These are phyloP conservation scores for Hypoxylon intermedium DNA, from an alignment of 495 filamentous ascomycete species.

Conservation along the genomic window DNA sequence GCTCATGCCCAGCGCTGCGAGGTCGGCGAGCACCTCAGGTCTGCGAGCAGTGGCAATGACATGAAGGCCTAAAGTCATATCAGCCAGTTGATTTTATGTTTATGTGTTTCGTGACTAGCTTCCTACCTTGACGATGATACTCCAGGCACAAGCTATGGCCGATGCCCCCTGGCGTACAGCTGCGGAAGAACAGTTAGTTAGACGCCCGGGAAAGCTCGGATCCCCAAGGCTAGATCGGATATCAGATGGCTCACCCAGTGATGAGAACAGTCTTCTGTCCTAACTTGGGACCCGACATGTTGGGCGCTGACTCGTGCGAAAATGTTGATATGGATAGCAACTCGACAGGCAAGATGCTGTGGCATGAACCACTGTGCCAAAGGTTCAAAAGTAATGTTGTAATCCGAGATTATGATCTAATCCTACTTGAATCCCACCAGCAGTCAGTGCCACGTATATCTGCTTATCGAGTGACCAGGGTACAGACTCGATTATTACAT, in stretches of 20 bases:
- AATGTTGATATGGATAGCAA: background rate
- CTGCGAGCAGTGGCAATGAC: constrained; percentile 63
- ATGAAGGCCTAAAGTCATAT: constrained; percentile 49
- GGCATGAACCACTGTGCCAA: too few relatives aligned
- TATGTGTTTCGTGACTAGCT: background rate
- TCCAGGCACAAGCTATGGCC: constrained; percentile 58
- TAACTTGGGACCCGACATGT: constrained; percentile 34
- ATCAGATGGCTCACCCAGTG: constrained; percentile 50
- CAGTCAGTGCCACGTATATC: too few relatives aligned
- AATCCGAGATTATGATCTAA: too few relatives aligned
- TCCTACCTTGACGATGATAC: constrained; percentile 57
- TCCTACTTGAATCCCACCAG: too few relatives aligned
- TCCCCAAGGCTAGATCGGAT: background rate
- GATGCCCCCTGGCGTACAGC: constrained; percentile 62
- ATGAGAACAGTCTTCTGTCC: constrained; percentile 60
- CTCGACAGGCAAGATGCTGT: too few relatives aligned
- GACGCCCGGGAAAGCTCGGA: background rate
- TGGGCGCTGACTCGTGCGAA: background rate
- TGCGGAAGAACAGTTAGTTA: constrained; percentile 30
- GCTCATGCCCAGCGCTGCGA: constrained; percentile 56
- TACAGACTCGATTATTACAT: too few relatives aligned
- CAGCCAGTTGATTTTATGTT: background rate
- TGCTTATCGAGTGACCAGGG: too few relatives aligned
- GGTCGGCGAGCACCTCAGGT: constrained; percentile 51
- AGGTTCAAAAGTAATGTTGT: too few relatives aligned